Evolutionary conservation across 2,329 filamentous ascomycete species (phyloP).

Genomic region (Balansia obtecta): DNA sequence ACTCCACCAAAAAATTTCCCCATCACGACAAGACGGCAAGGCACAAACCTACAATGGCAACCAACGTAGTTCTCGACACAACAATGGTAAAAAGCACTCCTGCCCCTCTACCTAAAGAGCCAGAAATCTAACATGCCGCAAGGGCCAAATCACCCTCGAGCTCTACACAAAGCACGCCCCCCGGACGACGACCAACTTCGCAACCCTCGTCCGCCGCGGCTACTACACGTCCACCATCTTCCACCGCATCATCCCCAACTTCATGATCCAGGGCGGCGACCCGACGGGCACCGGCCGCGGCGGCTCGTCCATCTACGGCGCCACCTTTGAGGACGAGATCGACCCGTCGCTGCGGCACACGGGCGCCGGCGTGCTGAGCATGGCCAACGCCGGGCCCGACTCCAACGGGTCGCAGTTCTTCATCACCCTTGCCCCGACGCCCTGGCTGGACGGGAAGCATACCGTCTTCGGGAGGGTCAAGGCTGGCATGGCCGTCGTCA

Average conservation of each 20-base stretch:
- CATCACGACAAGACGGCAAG: neutral
- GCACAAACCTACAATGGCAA: slow-evolving; percentile 46
- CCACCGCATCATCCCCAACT: slow-evolving; percentile 89
- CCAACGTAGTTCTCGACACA: slow-evolving; percentile 70
- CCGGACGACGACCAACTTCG: slow-evolving; percentile 80
- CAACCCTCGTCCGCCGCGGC: slow-evolving; percentile 62
- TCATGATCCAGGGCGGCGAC: slow-evolving; percentile 94
- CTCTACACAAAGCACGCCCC: slow-evolving; percentile 86
- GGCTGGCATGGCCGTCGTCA: slow-evolving; percentile 68
- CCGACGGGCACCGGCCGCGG: slow-evolving; percentile 88
- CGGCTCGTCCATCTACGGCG: slow-evolving; percentile 80
- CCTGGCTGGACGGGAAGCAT: slow-evolving; percentile 94
- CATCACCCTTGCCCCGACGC: slow-evolving; percentile 83
- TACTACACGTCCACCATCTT: slow-evolving; percentile 84
- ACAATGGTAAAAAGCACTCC: slow-evolving; percentile 52
- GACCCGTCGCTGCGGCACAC: slow-evolving; percentile 69
- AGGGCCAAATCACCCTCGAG: slow-evolving; percentile 79
- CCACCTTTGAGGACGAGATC: slow-evolving; percentile 92
- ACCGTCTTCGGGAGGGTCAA: slow-evolving; percentile 92
- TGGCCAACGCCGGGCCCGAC: slow-evolving; percentile 90
- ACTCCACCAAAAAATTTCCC: neutral
- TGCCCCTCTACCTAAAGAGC: no score
- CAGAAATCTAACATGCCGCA: no score
- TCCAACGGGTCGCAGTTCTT: slow-evolving; percentile 97
- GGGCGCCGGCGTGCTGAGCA: slow-evolving; percentile 83